Percentiles rank a stretch among this genome's conserved stretches.
These are phyloP conservation scores for Thalassiosira livingstoniorum DNA, from an alignment of 352 stramenopile genomes.

Conservation along the genomic window DNA sequence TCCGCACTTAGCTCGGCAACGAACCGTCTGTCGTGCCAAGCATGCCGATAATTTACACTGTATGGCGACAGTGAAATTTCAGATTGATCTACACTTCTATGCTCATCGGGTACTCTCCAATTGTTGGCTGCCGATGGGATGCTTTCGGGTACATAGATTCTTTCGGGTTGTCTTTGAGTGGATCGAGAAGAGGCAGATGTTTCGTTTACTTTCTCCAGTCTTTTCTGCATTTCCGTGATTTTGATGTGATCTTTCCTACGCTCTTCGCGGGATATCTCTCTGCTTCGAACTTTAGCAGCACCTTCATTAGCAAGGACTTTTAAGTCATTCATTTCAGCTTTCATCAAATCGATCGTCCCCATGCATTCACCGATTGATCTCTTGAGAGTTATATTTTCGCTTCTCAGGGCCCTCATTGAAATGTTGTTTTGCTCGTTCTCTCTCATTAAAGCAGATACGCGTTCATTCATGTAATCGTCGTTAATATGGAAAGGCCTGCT, in stretches of 20 bases:
- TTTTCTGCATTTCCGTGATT: conserved; percentile 46
- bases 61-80: background rate
- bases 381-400: conserved; percentile 60
- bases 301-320: conserved; percentile 49
- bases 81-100: conserved; percentile 4
- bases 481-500: conserved; percentile 18
- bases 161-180: conserved; percentile 5
- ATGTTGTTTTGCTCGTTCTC: conserved; percentile 68
- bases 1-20: conserved; percentile 46
- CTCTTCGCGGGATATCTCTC: conserved; percentile 14
- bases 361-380: conserved; percentile 52
- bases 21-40: conserved; percentile 28
- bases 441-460: conserved; percentile 56
- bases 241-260: conserved; percentile 19
- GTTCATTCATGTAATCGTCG: conserved; percentile 50
- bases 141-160: background rate
- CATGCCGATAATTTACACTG: conserved; percentile 1
- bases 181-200: conserved; percentile 35
- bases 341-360: conserved; percentile 49
- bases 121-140: conserved; percentile 1
- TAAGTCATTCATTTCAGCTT: conserved; percentile 56
- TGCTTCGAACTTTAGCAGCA: conserved; percentile 38
- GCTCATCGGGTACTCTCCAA: conserved; percentile 6
- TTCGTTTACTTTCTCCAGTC: conserved; percentile 51
- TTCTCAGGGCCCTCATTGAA: conserved; percentile 55